Evolutionary conservation across 495 filamentous ascomycete genomes (phyloP).

Genomic region (Aspergillus sclerotioniger): DNA sequence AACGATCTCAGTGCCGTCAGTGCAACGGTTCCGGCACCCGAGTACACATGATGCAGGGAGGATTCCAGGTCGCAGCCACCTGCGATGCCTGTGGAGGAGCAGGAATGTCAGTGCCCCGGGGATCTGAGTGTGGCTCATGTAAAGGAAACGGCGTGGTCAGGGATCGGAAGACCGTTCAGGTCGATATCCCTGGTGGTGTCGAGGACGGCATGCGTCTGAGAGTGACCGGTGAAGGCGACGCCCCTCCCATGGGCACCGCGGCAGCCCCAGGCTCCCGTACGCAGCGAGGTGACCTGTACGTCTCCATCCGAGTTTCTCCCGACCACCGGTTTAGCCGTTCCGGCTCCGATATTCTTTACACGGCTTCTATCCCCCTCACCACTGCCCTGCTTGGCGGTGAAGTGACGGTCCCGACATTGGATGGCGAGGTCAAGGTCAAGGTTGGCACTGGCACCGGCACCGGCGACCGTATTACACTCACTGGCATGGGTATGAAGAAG

Average conservation of each 20-base stretch:
- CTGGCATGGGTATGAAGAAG: slow-evolving; percentile 90
- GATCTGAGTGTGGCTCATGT: slow-evolving; percentile 77
- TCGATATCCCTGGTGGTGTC: slow-evolving; percentile 91
- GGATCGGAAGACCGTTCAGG: slow-evolving; percentile 72
- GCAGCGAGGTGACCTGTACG: slow-evolving; percentile 79
- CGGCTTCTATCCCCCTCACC: slow-evolving; percentile 84
- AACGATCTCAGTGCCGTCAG: slow-evolving; percentile 66
- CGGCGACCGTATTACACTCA: slow-evolving; percentile 82
- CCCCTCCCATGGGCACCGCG: slow-evolving; percentile 67
- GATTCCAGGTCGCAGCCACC: slow-evolving; percentile 92
- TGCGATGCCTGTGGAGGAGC: slow-evolving; percentile 77
- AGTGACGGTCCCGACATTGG: slow-evolving; percentile 82
- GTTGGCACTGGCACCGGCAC: slow-evolving; percentile 88
- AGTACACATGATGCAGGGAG: slow-evolving; percentile 84
- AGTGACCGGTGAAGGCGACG: slow-evolving; percentile 80
- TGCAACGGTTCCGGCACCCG: slow-evolving; percentile 86
- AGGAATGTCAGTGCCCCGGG: slow-evolving; percentile 68
- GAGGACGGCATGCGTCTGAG: slow-evolving; percentile 93
- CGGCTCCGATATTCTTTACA: slow-evolving; percentile 89
- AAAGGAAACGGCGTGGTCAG: slow-evolving; percentile 73
- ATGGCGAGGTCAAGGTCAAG: slow-evolving; percentile 83
- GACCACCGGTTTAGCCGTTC: slow-evolving; percentile 83
- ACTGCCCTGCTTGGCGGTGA: slow-evolving; percentile 91
- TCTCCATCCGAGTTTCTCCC: slow-evolving; percentile 75
- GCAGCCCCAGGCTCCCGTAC: slow-evolving; percentile 56